phyloP scores from a whole-genome alignment of 108 stramenopile genomes.

The Fistulifera solaris region DNA sequence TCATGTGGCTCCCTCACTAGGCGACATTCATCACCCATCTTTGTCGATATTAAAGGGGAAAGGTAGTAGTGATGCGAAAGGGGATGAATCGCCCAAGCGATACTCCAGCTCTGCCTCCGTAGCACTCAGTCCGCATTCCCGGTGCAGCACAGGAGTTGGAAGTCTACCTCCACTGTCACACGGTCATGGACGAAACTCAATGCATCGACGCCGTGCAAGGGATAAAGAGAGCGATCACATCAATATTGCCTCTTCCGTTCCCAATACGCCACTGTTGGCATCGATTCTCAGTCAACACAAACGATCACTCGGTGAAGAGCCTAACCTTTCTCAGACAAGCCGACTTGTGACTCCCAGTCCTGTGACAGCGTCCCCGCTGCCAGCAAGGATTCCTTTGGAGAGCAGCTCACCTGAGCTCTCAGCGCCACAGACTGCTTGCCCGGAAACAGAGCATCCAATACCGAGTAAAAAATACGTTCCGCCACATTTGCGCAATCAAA shows the following conservation, averaged over 20 bases:
- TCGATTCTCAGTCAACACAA: neutral
- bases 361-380: neutral
- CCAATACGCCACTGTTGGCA: neutral
- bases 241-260: conserved; percentile 2
- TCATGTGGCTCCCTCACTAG: conserved; percentile 3
- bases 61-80: too few relatives aligned
- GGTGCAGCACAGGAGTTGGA: neutral
- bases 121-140: neutral
- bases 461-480: conserved; percentile 29
- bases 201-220: conserved; percentile 27
- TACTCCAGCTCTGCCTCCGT: too few relatives aligned
- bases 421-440: conserved; percentile 2
- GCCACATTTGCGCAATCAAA: conserved; percentile 17
- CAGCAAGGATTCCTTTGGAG: neutral
- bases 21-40: conserved; percentile 11
- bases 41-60: neutral
- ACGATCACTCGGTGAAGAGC: neutral
- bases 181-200: conserved; percentile 39
- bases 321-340: neutral
- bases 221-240: conserved; percentile 7
- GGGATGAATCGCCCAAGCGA: too few relatives aligned
- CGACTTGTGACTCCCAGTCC: neutral
- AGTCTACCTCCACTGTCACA: conserved; percentile 24
- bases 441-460: conserved; percentile 9
- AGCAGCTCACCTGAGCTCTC: conserved; percentile 7